Percentiles rank a stretch among this genome's conserved stretches.
Evolutionary conservation across 371 early-diverging fungal genomes (phyloP).

Genomic region (Mucor irregularis): DNA sequence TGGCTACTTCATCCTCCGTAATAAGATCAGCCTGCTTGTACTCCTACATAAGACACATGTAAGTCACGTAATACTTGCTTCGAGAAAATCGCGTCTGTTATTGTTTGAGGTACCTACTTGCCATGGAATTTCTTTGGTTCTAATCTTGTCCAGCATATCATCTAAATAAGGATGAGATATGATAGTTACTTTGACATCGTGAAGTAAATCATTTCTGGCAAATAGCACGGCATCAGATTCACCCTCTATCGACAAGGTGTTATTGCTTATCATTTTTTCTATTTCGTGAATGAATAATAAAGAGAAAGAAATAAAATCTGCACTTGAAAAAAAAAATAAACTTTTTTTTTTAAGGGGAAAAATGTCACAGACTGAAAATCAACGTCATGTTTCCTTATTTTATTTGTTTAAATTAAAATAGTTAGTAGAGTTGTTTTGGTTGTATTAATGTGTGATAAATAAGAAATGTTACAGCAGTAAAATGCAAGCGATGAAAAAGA

Average conservation of each 20-base stretch:
- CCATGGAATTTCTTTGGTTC: conserved; percentile 85
- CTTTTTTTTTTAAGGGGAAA: no score
- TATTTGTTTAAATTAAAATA: no score
- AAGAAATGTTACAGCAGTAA: no score
- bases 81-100: background rate
- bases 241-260: background rate
- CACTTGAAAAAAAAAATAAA: no score
- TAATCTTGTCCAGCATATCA: conserved; percentile 66
- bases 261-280: background rate
- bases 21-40: conserved; percentile 57
- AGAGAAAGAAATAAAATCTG: no score
- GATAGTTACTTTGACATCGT: conserved; percentile 60
- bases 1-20: conserved; percentile 73
- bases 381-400: no score
- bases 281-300: no score
- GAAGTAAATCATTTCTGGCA: conserved; percentile 17
- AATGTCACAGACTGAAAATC: no score
- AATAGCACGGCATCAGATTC: conserved; percentile 12
- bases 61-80: background rate
- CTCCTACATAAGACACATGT: background rate
- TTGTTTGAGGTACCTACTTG: conserved; percentile 51
- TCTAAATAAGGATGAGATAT: conserved; percentile 84
- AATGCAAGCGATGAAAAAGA: background rate
- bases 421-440: no score
- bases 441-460: no score